A percentile compares a stretch with the other conserved stretches of the same genome.
Conservation (phyloP, 1,139 yeast genomes). For the Starmera stellimalicola region DNA sequence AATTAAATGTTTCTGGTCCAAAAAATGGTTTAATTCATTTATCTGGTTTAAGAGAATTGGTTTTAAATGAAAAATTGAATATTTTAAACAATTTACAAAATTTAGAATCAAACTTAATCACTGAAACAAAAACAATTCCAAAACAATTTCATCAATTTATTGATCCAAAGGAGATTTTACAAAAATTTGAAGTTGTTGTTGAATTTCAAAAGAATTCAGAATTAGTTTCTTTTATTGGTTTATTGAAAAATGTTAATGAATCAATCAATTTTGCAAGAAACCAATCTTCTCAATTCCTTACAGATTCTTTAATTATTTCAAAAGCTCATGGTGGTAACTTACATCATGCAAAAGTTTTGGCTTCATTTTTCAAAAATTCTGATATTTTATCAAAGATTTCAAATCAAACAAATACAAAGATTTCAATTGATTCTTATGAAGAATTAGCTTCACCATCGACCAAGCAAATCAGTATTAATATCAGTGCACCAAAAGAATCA, state of each 20-base stretch:
- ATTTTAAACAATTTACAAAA: slow-evolving; percentile 38
- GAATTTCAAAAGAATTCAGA: slow-evolving; percentile 40
- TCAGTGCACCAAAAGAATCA: slow-evolving; percentile 32
- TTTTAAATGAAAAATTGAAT: slow-evolving; percentile 37
- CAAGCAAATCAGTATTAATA: slow-evolving; percentile 29
- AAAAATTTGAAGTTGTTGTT: slow-evolving; percentile 54
- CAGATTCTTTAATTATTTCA: slow-evolving; percentile 70
- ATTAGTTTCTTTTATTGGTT: slow-evolving; percentile 60
- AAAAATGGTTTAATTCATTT: slow-evolving; percentile 26
- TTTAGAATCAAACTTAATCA: slow-evolving; percentile 19
- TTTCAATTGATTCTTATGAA: slow-evolving; percentile 40
- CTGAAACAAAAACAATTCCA: slow-evolving; percentile 39
- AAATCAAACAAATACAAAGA: slow-evolving; percentile 36
- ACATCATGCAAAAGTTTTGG: slow-evolving; percentile 65
- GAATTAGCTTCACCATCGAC: slow-evolving; percentile 25
- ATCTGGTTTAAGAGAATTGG: slow-evolving; percentile 58
- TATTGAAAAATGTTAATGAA: slow-evolving; percentile 37
- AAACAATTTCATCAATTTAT: slow-evolving; percentile 41
- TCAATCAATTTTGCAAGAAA: slow-evolving; percentile 52
- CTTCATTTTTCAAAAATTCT: slow-evolving; percentile 51
- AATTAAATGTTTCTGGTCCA: slow-evolving; percentile 24
- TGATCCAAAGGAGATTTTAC: slow-evolving; percentile 34
- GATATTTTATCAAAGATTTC: slow-evolving; percentile 34
- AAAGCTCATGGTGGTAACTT: slow-evolving; percentile 80
- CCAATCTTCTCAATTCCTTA: slow-evolving; percentile 44